phyloP scores from a whole-genome alignment of 805 yeast species.

The Wickerhamiella vanderwaltii region DNA sequence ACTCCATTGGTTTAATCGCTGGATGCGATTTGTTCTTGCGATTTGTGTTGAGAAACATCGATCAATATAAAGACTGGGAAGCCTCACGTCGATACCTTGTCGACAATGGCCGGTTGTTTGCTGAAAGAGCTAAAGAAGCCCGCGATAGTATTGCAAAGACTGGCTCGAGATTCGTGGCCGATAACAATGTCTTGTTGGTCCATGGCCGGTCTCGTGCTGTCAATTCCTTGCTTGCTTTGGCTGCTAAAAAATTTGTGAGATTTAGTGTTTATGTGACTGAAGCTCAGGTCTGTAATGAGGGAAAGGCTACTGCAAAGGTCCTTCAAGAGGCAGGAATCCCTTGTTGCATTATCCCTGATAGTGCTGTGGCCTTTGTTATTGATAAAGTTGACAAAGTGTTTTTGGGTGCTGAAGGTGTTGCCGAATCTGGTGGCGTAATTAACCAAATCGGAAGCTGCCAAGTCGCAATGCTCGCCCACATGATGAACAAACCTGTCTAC shows the following conservation, averaged over 20 bases:
- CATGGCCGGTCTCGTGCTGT: conserved; percentile 93
- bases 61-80: conserved; percentile 85
- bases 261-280: conserved; percentile 89
- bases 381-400: conserved; percentile 86
- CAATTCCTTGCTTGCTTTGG: conserved; percentile 56
- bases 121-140: conserved; percentile 81
- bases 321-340: conserved; percentile 69
- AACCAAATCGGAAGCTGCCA: conserved; percentile 88
- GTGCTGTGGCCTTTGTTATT: conserved; percentile 85
- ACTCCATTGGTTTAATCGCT: conserved; percentile 86
- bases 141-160: conserved; percentile 76
- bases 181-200: conserved; percentile 78
- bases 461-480: conserved; percentile 81
- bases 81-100: conserved; percentile 78
- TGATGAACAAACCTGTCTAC: conserved; percentile 83
- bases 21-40: conserved; percentile 96
- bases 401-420: conserved; percentile 98
- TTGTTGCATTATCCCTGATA: conserved; percentile 75
- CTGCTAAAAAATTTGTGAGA: conserved; percentile 64
- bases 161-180: conserved; percentile 82
- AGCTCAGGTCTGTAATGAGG: conserved; percentile 74
- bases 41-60: conserved; percentile 79
- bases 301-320: conserved; percentile 54
- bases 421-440: conserved; percentile 96
- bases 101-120: conserved; percentile 84